These are phyloP conservation scores for Talaromyces albobiverticillius DNA, from an alignment of 2,329 filamentous ascomycete species.

Conservation along the genomic window DNA sequence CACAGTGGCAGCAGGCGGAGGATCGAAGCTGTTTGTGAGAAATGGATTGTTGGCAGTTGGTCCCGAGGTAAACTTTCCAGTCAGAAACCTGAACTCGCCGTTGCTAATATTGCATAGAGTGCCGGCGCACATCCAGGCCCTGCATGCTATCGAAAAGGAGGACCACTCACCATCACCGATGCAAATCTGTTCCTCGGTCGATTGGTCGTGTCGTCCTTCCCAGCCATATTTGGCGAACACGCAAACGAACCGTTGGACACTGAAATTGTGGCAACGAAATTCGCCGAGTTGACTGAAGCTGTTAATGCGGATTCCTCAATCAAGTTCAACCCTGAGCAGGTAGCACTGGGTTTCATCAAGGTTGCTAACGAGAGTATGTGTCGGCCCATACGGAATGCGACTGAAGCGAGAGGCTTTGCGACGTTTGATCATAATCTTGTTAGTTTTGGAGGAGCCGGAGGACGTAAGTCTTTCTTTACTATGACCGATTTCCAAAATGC, in stretches of 20 bases:
- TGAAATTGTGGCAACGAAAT: conserved; percentile 66
- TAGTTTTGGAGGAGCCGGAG: conserved; percentile 87
- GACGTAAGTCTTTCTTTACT: conserved; percentile 51
- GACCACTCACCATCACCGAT: conserved; percentile 85
- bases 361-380: conserved; percentile 45
- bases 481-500: background rate
- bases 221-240: conserved; percentile 83
- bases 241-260: conserved; percentile 75
- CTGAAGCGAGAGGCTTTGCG: conserved; percentile 88
- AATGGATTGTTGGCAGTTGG: conserved; percentile 88
- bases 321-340: conserved; percentile 27
- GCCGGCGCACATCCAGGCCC: conserved; percentile 86
- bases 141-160: conserved; percentile 85
- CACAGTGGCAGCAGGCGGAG: conserved; percentile 82
- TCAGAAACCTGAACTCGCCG: background rate
- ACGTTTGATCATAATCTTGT: conserved; percentile 87
- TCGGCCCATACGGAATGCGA: conserved; percentile 82
- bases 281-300: conserved; percentile 69
- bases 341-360: conserved; percentile 41
- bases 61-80: conserved; percentile 55
- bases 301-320: conserved; percentile 63
- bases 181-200: conserved; percentile 83
- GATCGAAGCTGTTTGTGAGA: conserved; percentile 68
- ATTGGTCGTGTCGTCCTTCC: conserved; percentile 83
- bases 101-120: conserved; percentile 50